phyloP scores from a whole-genome alignment of 129 eudicot species.

The Flaveria brownii region DNA sequence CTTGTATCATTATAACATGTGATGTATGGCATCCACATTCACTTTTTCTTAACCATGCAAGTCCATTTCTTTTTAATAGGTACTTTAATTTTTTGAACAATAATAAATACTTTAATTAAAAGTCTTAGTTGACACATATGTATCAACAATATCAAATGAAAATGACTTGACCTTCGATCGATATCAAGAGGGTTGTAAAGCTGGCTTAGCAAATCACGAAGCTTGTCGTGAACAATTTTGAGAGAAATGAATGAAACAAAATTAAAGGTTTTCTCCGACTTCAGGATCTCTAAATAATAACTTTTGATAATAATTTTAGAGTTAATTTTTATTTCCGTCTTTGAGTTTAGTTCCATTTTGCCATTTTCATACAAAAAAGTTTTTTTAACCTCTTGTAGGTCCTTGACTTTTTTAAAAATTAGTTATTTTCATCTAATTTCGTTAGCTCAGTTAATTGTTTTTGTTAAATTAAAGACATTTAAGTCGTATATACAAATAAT shows the following conservation, averaged over 20 bases:
- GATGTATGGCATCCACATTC: conserved; percentile 6
- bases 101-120: not conserved
- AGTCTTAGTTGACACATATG: conserved; percentile 9
- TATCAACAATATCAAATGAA: conserved; percentile 12
- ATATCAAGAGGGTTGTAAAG: conserved; percentile 19
- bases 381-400: no score
- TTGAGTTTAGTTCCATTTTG: no score
- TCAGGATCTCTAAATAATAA: not conserved
- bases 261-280: not conserved
- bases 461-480: no score
- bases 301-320: not conserved
- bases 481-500: no score
- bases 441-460: no score
- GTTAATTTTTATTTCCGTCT: no score
- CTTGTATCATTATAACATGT: not conserved
- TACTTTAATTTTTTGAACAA: not conserved
- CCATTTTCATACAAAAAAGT: no score
- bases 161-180: conserved; percentile 15
- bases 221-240: conserved; percentile 11
- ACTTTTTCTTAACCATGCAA: not conserved
- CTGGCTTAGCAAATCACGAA: not conserved
- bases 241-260: not conserved
- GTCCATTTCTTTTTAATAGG: conserved; percentile 4
- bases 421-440: no score
- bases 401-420: no score